Base-by-base conservation (phyloP, 768 basidiomycete species). In the Boletus sensibilis region DNA sequence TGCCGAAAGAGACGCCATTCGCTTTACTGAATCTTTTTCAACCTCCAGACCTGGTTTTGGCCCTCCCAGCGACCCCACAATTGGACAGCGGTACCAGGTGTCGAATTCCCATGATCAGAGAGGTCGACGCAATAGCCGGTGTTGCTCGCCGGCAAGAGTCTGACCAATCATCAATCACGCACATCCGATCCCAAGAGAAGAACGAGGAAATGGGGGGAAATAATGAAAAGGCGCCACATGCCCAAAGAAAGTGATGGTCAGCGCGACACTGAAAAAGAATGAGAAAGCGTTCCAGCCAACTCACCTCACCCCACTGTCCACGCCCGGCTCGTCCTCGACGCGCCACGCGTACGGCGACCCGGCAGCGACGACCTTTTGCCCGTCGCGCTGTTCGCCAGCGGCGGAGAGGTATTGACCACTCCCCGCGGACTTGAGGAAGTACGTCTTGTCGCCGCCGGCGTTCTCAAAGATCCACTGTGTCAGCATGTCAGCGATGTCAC, bases 11-110 rank as follows among this genome's bases (percentile, higher is more conserved):
- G 9, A 11, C 8, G 18, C 16, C 11, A 8, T 14, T 1, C 21
- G 6, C n/a, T 25, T 27, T 40, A 64, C 55, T 64, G 14, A 45
- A 56, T 9, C 42, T 39, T 34, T 20, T 59, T 43, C 35, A 53
- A 7, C 58, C 45, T 64, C 84, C 84, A 85, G 4, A 78, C 74
- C 69, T 86, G 84, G 61, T 84, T 82, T 20, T 73, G 46, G 4
- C 77, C 81, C 1, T 64, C 66, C 82, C 81, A 83, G 18, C 72
- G 72, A 14, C 60, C 61, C 82, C 83, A 85, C 27, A 83, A 50
- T 3, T 75, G 73, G 23, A 85, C 65, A 0, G 73, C 71, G 0
- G 78, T 80, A 6, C 81, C 81, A 7, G 76, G 75, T 1, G 69
- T 66, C 9, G 77, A 23, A 57, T 75, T 75, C 18, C 84, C 84